phyloP scores from a whole-genome alignment of 2,329 filamentous ascomycete genomes.

The Nigrospora osmanthi region DNA sequence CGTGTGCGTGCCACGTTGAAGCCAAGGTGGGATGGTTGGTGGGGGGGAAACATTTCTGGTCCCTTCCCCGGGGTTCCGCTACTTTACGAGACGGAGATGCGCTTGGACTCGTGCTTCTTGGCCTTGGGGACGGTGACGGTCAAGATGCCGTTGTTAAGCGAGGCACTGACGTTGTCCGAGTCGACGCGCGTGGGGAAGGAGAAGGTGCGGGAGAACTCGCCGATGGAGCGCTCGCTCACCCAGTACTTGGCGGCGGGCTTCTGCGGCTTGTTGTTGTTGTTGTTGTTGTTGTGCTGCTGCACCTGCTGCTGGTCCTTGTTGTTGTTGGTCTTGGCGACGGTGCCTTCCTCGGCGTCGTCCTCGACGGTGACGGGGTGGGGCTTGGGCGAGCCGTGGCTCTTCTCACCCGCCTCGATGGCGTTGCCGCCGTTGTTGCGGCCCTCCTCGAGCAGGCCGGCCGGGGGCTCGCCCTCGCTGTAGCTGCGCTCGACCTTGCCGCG shows the following conservation, averaged over 20 bases:
- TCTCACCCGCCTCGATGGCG: slow-evolving; percentile 31
- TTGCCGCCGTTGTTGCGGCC: slow-evolving; percentile 18
- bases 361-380: slow-evolving; percentile 57
- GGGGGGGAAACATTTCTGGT: no score
- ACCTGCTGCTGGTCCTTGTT: slow-evolving; percentile 18
- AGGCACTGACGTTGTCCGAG: slow-evolving; percentile 52
- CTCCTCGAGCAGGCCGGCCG: slow-evolving; percentile 40
- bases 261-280: slow-evolving; percentile 11
- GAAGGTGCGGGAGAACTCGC: slow-evolving; percentile 62
- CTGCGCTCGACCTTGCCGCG: slow-evolving; percentile 61
- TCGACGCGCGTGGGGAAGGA: slow-evolving; percentile 59
- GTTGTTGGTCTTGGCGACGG: slow-evolving; percentile 12
- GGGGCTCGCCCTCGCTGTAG: slow-evolving; percentile 46
- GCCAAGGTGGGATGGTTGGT: no score
- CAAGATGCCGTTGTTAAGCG: slow-evolving; percentile 58
- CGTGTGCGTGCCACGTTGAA: no score
- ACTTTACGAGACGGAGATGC: slow-evolving; percentile 45
- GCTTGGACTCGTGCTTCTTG: slow-evolving; percentile 47
- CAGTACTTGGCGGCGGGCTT: slow-evolving; percentile 50
- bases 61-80: no score
- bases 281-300: slow-evolving; percentile 9
- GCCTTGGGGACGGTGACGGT: slow-evolving; percentile 59
- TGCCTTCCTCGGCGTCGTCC: slow-evolving; percentile 38
- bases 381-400: slow-evolving; percentile 20
- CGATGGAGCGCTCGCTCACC: slow-evolving; percentile 58